phyloP scores from a whole-genome alignment of 164 flowering plant genomes.

The Stephania japonica region DNA sequence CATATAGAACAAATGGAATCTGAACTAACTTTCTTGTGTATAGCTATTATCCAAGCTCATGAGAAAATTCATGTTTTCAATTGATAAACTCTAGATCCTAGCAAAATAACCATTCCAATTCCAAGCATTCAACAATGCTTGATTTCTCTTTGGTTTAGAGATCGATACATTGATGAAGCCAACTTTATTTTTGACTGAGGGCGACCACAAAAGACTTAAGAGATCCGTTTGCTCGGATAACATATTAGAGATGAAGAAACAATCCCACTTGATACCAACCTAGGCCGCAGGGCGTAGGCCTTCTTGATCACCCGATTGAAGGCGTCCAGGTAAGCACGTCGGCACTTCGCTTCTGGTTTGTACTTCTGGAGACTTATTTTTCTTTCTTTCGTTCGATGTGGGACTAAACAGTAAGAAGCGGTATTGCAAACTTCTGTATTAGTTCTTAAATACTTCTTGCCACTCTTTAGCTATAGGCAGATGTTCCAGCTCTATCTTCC shows the following conservation, averaged over 20 bases:
- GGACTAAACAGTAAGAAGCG: not conserved
- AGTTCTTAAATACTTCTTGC: too few species aligned
- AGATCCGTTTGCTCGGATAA: too few species aligned
- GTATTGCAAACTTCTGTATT: not conserved
- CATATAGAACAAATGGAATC: too few species aligned
- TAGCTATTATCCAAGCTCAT: not conserved
- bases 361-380: not conserved
- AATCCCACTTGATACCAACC: too few species aligned
- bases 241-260: too few species aligned
- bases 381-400: not conserved
- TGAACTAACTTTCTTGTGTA: too few species aligned
- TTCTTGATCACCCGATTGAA: conserved; percentile 25
- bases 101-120: not conserved
- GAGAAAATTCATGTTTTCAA: not conserved
- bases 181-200: not conserved
- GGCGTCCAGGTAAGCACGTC: conserved; percentile 25
- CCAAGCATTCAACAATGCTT: not conserved
- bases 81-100: too few species aligned
- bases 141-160: not conserved
- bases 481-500: too few species aligned
- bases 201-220: too few species aligned
- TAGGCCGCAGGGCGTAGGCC: conserved; percentile 26
- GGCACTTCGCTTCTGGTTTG: not conserved
- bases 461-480: too few species aligned
- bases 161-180: not conserved